Evolutionary conservation across 148 eudicot species (phyloP), one percentile per base, ranked within the genome.

Genomic region (Drosera capensis): DNA sequence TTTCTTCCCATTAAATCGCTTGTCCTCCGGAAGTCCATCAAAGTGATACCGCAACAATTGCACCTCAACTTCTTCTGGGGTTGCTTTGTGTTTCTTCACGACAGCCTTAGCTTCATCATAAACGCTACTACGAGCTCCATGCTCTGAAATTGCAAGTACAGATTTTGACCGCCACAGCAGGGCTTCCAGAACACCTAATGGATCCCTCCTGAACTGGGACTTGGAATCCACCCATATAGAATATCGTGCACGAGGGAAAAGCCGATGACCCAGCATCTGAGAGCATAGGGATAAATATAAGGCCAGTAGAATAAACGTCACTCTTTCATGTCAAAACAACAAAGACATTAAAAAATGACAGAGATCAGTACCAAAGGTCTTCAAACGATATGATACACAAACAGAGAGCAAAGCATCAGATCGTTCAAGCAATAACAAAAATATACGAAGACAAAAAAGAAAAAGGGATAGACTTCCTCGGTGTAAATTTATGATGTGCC

Each of bases 211-310:
- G 25, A 90, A 76, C 44, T 90, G 95, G 36, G 95, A 90, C 62
- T 90, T 90, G 18, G 99, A 90, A 53, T 90, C 99, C 26, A 90
- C 99, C 95, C 99, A 90, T 19, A 90, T 74, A 21, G 95, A 90
- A 64, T 80, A 81, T 41, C 66, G 60, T 26, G 95, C 64, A 56
- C 72, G 65, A 14, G 94, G 94, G 59, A 85, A 90, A 36, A 90
- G 75, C 47, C 99, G 99, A 70, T 90, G 95, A 17, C 78, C 68
- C 70, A 90, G 59, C 99, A 90, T 85, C 99, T 90, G 73, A 15
- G 13, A 7, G 25, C n/a, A n/a, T n/a, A n/a, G n/a, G n/a, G n/a
- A n/a, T n/a, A n/a, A n/a, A n/a, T n/a, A n/a, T n/a, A n/a, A n/a
- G n/a, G 60, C 34, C 3, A 14, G 8, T 17, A 40, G 20, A 30